These are phyloP conservation scores for Xerocomus nothofagi DNA, from an alignment of 1,284 basidiomycete genomes.

Conservation along the genomic window DNA sequence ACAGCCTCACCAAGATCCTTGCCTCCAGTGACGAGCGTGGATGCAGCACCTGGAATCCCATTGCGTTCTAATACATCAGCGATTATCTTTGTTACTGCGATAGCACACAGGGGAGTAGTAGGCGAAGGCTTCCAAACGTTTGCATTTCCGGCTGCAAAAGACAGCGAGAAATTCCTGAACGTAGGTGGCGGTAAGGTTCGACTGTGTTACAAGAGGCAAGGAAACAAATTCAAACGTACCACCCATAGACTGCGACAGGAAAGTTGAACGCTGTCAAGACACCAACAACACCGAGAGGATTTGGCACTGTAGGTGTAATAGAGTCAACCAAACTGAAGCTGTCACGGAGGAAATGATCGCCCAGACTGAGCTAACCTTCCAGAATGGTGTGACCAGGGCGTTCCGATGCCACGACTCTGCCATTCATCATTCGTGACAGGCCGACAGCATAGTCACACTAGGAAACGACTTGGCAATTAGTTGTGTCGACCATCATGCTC, in stretches of 20 bases:
- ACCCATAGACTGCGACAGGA: slow-evolving; percentile 88
- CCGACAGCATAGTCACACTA: slow-evolving; percentile 79
- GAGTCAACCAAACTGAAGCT: slow-evolving; percentile 9
- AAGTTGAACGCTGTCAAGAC: slow-evolving; percentile 95
- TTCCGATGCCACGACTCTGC: slow-evolving; percentile 82
- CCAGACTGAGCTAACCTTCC: slow-evolving; percentile 55
- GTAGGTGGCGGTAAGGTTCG: slow-evolving; percentile 4
- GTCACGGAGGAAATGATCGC: slow-evolving; percentile 4
- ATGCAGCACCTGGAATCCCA: slow-evolving; percentile 79
- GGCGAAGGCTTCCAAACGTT: slow-evolving; percentile 96
- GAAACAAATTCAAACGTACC: slow-evolving; percentile 42
- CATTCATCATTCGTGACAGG: slow-evolving; percentile 89
- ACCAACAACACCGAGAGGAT: slow-evolving; percentile 90
- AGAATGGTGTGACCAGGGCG: slow-evolving; percentile 88
- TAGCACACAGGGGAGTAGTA: slow-evolving; percentile 83
- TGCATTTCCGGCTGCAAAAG: slow-evolving; percentile 88
- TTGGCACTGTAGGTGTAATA: slow-evolving; percentile 62
- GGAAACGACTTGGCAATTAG: slow-evolving; percentile 9
- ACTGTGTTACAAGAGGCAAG: slow-evolving; percentile 1
- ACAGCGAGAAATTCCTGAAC: slow-evolving; percentile 84
- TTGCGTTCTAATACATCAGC: slow-evolving; percentile 80
- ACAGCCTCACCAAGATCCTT: slow-evolving; percentile 79
- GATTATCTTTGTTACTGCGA: slow-evolving; percentile 87
- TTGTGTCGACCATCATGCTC: slow-evolving; percentile 21
- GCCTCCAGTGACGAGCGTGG: slow-evolving; percentile 81